Conservation (phyloP, 208 protist genomes). For the Acanthamoeba comandoni region DNA sequence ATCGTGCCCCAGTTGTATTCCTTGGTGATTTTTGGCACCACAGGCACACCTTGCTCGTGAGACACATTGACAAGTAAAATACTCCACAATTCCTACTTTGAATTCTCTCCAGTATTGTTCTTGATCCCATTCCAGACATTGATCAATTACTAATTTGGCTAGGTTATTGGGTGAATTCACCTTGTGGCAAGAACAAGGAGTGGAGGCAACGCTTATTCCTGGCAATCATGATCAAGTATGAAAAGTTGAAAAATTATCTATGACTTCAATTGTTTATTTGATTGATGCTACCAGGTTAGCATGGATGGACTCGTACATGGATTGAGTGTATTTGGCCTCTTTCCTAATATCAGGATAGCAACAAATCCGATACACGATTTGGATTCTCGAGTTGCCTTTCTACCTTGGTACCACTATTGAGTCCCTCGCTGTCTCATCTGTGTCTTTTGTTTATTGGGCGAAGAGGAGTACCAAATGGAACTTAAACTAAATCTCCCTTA, state of each 20-base stretch:
- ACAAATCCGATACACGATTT: constrained; percentile 74
- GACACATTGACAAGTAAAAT: constrained; percentile 77
- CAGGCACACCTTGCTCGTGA: constrained; percentile 76
- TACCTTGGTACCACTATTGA: too few species aligned
- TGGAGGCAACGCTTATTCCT: constrained; percentile 71
- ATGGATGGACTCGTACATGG: constrained; percentile 79
- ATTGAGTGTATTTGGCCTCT: constrained; percentile 76
- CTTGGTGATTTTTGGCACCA: constrained; percentile 84
- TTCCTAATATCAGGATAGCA: constrained; percentile 73
- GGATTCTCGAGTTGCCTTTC: constrained; percentile 39
- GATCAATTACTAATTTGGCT: not conserved
- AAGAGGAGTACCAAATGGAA: too few species aligned
- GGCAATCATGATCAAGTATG: constrained; percentile 79
- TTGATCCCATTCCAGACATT: not conserved
- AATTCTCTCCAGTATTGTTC: not conserved
- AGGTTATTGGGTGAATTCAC: constrained; percentile 76
- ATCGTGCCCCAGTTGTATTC: constrained; percentile 72
- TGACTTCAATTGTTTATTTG: not conserved
- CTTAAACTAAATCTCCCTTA: too few species aligned
- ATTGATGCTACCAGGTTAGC: constrained; percentile 41
- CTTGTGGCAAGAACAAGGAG: constrained; percentile 31
- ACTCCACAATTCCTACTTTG: not conserved
- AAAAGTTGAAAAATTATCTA: not conserved
- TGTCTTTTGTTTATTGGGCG: too few species aligned
- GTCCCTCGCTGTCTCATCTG: too few species aligned